These are phyloP conservation scores for Talaromyces trachyspermus DNA, from an alignment of 495 filamentous ascomycete species.

Conservation along the genomic window DNA sequence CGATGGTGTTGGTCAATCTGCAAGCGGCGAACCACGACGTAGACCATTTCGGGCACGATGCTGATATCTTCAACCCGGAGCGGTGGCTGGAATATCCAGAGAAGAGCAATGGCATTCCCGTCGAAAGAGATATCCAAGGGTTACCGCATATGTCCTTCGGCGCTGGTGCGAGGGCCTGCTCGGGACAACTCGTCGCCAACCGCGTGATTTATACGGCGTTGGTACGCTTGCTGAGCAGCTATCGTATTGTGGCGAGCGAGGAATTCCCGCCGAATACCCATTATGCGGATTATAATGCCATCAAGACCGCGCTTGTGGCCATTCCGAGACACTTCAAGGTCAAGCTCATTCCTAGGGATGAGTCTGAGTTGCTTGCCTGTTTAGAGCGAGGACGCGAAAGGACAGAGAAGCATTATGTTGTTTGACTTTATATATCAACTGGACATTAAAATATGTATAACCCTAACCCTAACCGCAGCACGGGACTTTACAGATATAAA, in stretches of 20 bases:
- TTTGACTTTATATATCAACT: too few species aligned
- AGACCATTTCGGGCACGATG: constrained; percentile 31
- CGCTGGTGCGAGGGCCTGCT: constrained; percentile 35
- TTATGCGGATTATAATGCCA: constrained; percentile 40
- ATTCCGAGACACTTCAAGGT: constrained; percentile 43
- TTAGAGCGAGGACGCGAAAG: too few species aligned
- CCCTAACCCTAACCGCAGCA: too few species aligned
- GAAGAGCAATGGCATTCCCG: constrained; percentile 12
- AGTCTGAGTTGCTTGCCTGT: neutral
- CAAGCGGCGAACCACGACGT: constrained; percentile 40
- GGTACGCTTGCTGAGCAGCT: constrained; percentile 29
- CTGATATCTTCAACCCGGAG: constrained; percentile 33
- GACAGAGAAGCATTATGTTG: too few species aligned
- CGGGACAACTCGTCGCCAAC: constrained; percentile 31
- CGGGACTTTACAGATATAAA: too few species aligned
- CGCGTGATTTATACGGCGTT: constrained; percentile 36
- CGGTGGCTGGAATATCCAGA: constrained; percentile 27
- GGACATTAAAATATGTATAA: too few species aligned
- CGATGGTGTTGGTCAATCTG: constrained; percentile 40
- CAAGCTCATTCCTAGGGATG: constrained; percentile 25
- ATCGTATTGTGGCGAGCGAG: constrained; percentile 33
- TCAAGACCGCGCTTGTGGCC: constrained; percentile 38
- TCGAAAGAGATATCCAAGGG: constrained; percentile 19
- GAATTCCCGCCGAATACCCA: constrained; percentile 34
- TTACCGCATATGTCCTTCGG: constrained; percentile 37